These are phyloP conservation scores for Haberlea rhodopensis DNA, from an alignment of 257 asterid species.

Conservation along the genomic window DNA sequence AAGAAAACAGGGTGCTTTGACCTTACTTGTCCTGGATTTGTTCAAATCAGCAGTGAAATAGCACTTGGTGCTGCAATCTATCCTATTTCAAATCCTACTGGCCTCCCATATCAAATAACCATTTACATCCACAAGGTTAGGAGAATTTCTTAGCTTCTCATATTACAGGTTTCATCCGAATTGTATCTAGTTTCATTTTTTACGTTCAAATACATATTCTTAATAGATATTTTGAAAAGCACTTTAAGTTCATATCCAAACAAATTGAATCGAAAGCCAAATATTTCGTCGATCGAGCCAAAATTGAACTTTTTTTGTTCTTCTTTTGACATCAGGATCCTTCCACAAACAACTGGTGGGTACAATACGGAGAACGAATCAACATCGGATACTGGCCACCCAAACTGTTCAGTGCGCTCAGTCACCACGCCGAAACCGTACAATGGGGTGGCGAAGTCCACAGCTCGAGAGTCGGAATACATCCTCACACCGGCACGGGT, in stretches of 20 bases:
- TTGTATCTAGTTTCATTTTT: no score
- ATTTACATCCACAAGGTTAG: slow-evolving; percentile 51
- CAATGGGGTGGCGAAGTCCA: slow-evolving; percentile 86
- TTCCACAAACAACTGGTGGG: slow-evolving; percentile 59
- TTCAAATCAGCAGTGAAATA: slow-evolving; percentile 54
- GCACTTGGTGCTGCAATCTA: slow-evolving; percentile 71
- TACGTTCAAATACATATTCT: no score
- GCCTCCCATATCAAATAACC: slow-evolving; percentile 49
- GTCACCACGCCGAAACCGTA: slow-evolving; percentile 38
- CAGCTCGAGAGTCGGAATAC: slow-evolving; percentile 47
- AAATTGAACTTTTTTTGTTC: background rate
- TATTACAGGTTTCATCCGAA: no score
- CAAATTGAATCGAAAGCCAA: no score
- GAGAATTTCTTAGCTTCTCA: no score
- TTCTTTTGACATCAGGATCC: slow-evolving; percentile 37
- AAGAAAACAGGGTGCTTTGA: slow-evolving; percentile 67
- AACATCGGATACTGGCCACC: slow-evolving; percentile 69
- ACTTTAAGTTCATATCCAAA: no score
- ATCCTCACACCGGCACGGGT: slow-evolving; percentile 48
- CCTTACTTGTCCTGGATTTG: slow-evolving; percentile 64
- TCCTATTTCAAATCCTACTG: slow-evolving; percentile 50
- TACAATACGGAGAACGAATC: slow-evolving; percentile 45
- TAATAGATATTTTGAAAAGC: no score
- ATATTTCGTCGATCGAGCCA: no score
- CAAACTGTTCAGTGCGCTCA: slow-evolving; percentile 32